Evolutionary conservation across 495 filamentous ascomycete genomes (phyloP), one percentile per base, ranked within the genome.

Genomic region (Elasticomyces elasticus): DNA sequence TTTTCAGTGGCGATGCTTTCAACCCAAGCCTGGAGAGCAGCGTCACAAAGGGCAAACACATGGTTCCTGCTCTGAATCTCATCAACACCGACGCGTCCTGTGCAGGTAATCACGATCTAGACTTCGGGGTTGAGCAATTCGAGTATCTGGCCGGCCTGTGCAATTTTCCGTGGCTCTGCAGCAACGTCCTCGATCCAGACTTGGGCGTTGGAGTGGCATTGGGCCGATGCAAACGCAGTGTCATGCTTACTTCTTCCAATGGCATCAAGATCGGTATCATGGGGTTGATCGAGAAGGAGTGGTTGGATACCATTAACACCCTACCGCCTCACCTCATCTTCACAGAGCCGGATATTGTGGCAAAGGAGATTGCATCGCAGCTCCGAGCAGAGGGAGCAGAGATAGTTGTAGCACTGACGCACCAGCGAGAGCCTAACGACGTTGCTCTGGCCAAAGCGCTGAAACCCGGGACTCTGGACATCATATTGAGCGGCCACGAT

Each of bases 1-100:
- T 95, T 57, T 95, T 95, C 69, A 92, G 87, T 9, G 89, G 89
- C 31, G 89, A 95, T 76, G 87, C 83, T 2, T 95, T 89, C 70
- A 94, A 95, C 65, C 89, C 89, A 0, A 87, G 84, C 56, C 68
- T 94, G 45, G 89, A 95, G 67, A 87, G 82, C 56, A 83, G 83
- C 7, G 78, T 94, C 3, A 95, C 89, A 1, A 94, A 94, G 70
- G 89, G 87, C 68, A 71, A 76, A 52, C 89, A 95, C 67, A 95
- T 95, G 89, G 79, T 94, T 9, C 84, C 88, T 5, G 72, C 91
- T n/a, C 65, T 95, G 25, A 94, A 95, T 65, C 72, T 72, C n/a
- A 77, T 84, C 46, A 76, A 80, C 9, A 89, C 85, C 7, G 76
- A 84, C 64, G 84, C 83, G 20, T 86, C 87, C 4, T 84, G 86